Evolutionary conservation across 83 land plant species (phyloP).

Genomic region (Diphasiastrum complanatum): DNA sequence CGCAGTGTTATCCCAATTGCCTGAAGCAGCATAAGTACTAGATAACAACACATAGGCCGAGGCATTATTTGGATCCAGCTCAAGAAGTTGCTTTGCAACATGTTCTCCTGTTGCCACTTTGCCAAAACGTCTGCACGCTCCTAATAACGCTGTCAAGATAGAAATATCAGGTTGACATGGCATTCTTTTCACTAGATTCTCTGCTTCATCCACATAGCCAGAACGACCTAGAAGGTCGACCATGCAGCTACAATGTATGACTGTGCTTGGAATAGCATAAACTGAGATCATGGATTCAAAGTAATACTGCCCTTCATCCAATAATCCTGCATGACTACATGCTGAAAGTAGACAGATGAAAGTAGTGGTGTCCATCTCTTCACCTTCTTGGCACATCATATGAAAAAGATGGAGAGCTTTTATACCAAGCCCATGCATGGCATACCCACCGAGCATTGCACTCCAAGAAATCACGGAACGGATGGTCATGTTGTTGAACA

Average conservation of each 20-base stretch:
- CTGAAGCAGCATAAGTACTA: slow-evolving; percentile 8
- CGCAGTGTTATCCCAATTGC: not conserved
- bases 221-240: slow-evolving; percentile 4
- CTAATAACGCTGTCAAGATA: slow-evolving; percentile 1
- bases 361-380: not conserved
- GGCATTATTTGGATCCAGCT: slow-evolving; percentile 15
- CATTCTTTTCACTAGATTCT: not conserved
- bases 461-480: not conserved
- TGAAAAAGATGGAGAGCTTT: not conserved
- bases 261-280: not conserved
- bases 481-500: not conserved
- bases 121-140: not conserved
- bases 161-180: not conserved
- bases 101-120: not conserved
- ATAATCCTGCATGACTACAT: not conserved
- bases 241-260: not conserved
- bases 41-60: slow-evolving; percentile 7
- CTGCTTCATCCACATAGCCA: not conserved
- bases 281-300: no score
- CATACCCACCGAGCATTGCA: no score
- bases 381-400: not conserved
- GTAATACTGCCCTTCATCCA: not conserved
- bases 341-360: no score
- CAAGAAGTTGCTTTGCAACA: slow-evolving; percentile 1
- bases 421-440: no score